These are phyloP conservation scores for Penicillium palitans DNA, from an alignment of 2,329 filamentous ascomycete genomes.

Conservation along the genomic window DNA sequence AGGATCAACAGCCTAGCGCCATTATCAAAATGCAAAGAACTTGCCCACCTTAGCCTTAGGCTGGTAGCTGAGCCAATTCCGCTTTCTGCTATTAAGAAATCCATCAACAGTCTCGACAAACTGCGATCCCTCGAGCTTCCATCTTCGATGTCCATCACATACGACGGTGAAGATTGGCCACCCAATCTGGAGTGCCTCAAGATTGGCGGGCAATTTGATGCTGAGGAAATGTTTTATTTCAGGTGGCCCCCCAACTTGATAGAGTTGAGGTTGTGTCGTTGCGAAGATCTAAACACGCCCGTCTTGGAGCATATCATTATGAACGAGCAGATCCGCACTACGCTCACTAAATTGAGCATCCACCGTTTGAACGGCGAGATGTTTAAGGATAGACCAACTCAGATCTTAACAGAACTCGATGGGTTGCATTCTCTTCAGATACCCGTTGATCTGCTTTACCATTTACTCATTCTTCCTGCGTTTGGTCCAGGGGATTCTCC, in stretches of 20 bases:
- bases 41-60: constrained; percentile 54
- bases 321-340: constrained; percentile 6
- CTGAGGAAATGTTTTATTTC: constrained; percentile 5
- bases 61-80: constrained; percentile 54
- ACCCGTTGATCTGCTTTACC: constrained; percentile 3
- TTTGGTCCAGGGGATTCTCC: background rate
- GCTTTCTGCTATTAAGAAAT: constrained; percentile 52
- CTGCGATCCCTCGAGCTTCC: constrained; percentile 50
- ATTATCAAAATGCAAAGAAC: constrained; percentile 55
- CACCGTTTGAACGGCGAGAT: background rate
- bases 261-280: background rate
- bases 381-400: background rate
- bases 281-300: background rate
- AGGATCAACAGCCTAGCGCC: constrained; percentile 57
- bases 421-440: background rate
- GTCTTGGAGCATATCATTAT: constrained; percentile 1
- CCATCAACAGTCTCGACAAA: constrained; percentile 48
- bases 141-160: constrained; percentile 9
- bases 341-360: background rate
- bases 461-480: background rate
- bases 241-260: constrained; percentile 8
- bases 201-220: constrained; percentile 9
- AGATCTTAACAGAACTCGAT: background rate
- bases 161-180: constrained; percentile 10
- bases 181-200: background rate